Base-by-base conservation (phyloP, 345 rosid genomes). In the Eucalyptus rudis region DNA sequence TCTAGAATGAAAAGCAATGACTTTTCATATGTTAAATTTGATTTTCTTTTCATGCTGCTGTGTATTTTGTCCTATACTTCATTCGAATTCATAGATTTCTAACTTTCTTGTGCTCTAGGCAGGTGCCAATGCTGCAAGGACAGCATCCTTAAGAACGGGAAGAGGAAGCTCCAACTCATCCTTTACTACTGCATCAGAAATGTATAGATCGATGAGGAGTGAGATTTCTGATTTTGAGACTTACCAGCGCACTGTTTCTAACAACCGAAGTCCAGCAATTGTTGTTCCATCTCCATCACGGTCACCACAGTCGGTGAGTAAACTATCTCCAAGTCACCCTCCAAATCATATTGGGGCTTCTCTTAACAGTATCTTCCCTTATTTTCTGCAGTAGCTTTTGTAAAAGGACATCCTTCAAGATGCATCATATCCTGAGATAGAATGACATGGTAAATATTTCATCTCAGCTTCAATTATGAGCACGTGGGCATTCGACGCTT, bases 221-320 rank as follows among this genome's bases (percentile, higher is more conserved):
- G 94, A 92, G 36, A 87, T 84, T 84, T 92, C 94, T 36, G 93
- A 92, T 85, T 15, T 58, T 56, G 92, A 92, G 43, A 66, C 86
- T 86, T 71, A 36, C 49, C 89, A 91, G 51, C 87, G 40, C 24
- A 59, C 79, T 27, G 29, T 88, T 89, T 89, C 94, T 19, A 79
- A 86, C 86, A 92, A 89, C 86, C 89, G 89, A 91, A 94, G 91
- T 87, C 89, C 92, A 27, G 94, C 94, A 13, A 86, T 92, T 33
- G 90, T 94, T 85, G 93, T 90, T 91, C 92, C 95, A 19, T 91
- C 94, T 36, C 93, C 91, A 17, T 85, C 90, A 62, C 91, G 85
- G 86, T 88, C 93, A 83, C 22, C 76, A 22, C 86, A 64, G 88
- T 31, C 14, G 44, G 89, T 90, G 52, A 90, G 89, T 64, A 45